These are phyloP conservation scores for Leishmania aethiopica DNA, from an alignment of 208 protist species.

Conservation along the genomic window DNA sequence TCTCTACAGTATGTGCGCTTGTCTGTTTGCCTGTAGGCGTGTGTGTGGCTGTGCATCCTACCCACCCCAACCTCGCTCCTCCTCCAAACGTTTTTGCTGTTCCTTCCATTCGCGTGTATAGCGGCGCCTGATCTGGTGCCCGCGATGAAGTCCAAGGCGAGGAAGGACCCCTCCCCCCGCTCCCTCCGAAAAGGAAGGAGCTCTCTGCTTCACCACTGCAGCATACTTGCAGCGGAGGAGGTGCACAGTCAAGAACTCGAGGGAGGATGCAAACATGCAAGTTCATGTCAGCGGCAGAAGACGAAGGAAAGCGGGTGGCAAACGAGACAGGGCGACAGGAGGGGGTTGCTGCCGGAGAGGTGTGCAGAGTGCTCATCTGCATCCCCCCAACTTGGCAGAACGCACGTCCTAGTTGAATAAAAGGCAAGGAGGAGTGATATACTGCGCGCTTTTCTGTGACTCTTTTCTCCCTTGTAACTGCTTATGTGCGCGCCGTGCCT, in stretches of 20 bases:
- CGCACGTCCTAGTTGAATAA: too few relatives aligned
- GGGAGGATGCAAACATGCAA: background rate
- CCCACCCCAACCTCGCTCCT: background rate
- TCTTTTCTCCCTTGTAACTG: background rate
- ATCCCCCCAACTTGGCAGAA: background rate
- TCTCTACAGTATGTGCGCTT: background rate
- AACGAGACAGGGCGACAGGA: background rate
- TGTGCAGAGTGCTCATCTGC: background rate
- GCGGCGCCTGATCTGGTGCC: background rate
- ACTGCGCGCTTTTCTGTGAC: background rate
- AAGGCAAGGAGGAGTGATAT: too few relatives aligned
- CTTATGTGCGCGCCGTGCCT: background rate
- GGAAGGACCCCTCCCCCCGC: too few relatives aligned
- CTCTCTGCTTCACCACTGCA: background rate
- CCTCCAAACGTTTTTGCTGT: background rate
- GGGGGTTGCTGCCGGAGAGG: background rate
- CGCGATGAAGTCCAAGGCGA: background rate
- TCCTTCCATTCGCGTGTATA: background rate
- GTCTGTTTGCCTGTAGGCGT: background rate
- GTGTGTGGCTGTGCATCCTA: background rate
- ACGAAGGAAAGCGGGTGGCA: background rate
- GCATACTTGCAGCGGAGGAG: background rate
- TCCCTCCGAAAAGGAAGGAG: background rate
- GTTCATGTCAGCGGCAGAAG: background rate
- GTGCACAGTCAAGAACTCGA: background rate